These are phyloP conservation scores for Cenococcum geophilum DNA, from an alignment of 495 filamentous ascomycete species.

Conservation along the genomic window DNA sequence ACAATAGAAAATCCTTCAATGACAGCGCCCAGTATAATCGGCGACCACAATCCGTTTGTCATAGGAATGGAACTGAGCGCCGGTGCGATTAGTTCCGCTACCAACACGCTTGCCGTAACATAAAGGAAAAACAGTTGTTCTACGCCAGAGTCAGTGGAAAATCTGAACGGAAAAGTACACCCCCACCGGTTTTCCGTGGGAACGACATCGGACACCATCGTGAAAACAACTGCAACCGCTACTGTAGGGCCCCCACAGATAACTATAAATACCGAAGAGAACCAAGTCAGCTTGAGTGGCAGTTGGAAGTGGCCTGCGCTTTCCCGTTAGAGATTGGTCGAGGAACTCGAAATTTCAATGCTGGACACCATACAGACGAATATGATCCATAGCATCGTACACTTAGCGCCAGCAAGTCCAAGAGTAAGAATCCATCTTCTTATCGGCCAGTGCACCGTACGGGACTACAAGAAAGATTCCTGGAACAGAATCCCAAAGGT, in stretches of 20 bases:
- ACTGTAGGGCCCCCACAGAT: constrained; percentile 23
- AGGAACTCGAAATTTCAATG: background rate
- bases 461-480: constrained; percentile 27
- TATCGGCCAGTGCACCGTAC: constrained; percentile 24
- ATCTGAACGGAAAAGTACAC: background rate
- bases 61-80: constrained; percentile 19
- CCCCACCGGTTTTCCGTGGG: constrained; percentile 25
- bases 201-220: constrained; percentile 26
- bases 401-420: constrained; percentile 19
- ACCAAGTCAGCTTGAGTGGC: constrained; percentile 26
- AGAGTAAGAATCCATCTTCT: constrained; percentile 23
- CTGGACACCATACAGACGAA: constrained; percentile 18
- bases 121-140: constrained; percentile 28
- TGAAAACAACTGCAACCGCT: constrained; percentile 19
- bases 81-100: constrained; percentile 25
- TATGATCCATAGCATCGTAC: constrained; percentile 19
- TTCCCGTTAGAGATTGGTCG: background rate
- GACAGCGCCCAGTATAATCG: constrained; percentile 19
- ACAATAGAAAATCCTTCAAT: constrained; percentile 12
- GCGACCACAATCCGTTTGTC: constrained; percentile 22
- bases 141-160: background rate
- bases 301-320: constrained; percentile 18
- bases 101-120: constrained; percentile 16
- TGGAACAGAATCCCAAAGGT: constrained; percentile 25
- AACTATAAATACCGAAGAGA: constrained; percentile 19